Percentiles rank a stretch among this genome's conserved stretches.
These are phyloP conservation scores for Phlebiopsis flavidoalba DNA, from an alignment of 768 basidiomycete species.

Conservation along the genomic window DNA sequence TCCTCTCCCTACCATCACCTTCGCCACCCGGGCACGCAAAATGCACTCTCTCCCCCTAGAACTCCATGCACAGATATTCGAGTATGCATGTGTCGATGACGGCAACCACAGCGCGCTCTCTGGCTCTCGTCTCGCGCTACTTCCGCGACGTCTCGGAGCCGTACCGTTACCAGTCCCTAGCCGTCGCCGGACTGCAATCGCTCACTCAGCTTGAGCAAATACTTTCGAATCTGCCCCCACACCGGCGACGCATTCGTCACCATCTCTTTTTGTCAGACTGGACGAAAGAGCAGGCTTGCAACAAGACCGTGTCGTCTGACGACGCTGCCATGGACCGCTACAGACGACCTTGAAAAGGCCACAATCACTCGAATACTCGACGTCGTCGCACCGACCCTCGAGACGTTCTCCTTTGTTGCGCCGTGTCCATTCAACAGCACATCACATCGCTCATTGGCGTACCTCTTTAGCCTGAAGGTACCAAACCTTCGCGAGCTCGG, in stretches of 20 bases:
- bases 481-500: constrained; percentile 37
- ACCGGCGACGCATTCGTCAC: constrained; percentile 34
- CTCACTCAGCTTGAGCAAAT: constrained; percentile 18
- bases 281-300: constrained; percentile 11
- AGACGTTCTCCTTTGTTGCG: constrained; percentile 34
- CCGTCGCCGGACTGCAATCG: constrained; percentile 21
- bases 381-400: constrained; percentile 35
- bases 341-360: constrained; percentile 11
- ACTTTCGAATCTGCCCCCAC: constrained; percentile 29
- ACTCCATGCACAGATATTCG: constrained; percentile 25
- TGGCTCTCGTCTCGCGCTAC: constrained; percentile 26
- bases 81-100: constrained; percentile 26
- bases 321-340: constrained; percentile 14
- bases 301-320: not conserved
- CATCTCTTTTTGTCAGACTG: constrained; percentile 42
- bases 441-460: constrained; percentile 32
- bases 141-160: constrained; percentile 22
- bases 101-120: constrained; percentile 23
- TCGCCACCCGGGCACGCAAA: not conserved
- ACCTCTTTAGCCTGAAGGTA: constrained; percentile 37
- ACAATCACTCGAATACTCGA: constrained; percentile 30
- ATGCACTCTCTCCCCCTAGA: constrained; percentile 24
- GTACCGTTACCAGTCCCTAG: constrained; percentile 23
- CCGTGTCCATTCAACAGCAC: constrained; percentile 32
- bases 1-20: not conserved